Conservation (phyloP, 108 stramenopile species). For the Seminavis robusta region DNA sequence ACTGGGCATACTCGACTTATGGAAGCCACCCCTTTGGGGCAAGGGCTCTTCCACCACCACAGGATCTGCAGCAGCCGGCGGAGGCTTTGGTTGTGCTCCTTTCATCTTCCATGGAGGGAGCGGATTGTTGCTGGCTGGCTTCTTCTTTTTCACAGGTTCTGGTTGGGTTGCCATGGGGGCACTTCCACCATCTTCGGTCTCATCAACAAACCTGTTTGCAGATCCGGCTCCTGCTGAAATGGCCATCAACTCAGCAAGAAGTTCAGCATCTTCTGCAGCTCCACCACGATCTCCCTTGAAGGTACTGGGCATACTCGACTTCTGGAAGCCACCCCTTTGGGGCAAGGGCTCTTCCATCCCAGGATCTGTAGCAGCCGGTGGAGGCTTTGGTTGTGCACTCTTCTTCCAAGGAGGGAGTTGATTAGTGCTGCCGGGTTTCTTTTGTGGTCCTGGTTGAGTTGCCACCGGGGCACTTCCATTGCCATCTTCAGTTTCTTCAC, state of each 20-base stretch:
- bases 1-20: conserved; percentile 30
- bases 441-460: not conserved
- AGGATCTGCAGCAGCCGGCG: too few relatives aligned
- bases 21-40: too few relatives aligned
- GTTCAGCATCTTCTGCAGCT: conserved; percentile 62
- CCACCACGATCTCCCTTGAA: conserved; percentile 68
- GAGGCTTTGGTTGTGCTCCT: too few relatives aligned
- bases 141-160: not conserved
- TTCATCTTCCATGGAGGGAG: too few relatives aligned
- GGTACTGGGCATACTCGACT: too few relatives aligned
- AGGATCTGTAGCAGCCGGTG: not conserved
- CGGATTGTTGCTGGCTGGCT: too few relatives aligned
- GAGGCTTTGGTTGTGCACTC: not conserved
- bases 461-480: not conserved
- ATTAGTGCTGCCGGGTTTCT: not conserved
- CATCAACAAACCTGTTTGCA: conserved; percentile 44
- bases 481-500: not conserved
- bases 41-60: too few relatives aligned
- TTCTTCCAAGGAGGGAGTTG: conserved; percentile 3
- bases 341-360: too few relatives aligned
- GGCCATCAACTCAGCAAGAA: conserved; percentile 61
- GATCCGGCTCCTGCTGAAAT: conserved; percentile 50
- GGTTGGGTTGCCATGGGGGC: not conserved
- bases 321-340: too few relatives aligned
- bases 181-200: not conserved